Evolutionary conservation across 2,329 filamentous ascomycete species (phyloP).

Genomic region (Penicillium psychrosexuale): DNA sequence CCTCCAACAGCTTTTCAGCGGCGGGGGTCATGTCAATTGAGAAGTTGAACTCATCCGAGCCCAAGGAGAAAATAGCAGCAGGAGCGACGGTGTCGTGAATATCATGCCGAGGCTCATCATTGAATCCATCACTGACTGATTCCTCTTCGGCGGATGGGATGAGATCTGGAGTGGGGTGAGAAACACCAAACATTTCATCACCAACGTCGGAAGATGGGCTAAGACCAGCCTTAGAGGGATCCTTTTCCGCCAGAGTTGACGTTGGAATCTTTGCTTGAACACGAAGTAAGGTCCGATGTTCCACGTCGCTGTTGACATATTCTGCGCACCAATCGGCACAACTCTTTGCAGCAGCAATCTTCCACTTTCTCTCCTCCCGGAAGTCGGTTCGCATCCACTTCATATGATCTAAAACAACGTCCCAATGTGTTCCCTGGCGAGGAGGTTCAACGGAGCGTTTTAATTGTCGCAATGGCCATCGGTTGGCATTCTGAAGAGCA

Average conservation of each 20-base stretch:
- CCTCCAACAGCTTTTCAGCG: slow-evolving; percentile 71
- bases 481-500: slow-evolving; percentile 81
- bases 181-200: slow-evolving; percentile 31
- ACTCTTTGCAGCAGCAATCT: slow-evolving; percentile 73
- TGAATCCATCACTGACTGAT: slow-evolving; percentile 48
- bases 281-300: slow-evolving; percentile 66
- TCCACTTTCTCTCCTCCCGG: slow-evolving; percentile 91
- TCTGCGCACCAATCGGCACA: slow-evolving; percentile 80
- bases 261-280: slow-evolving; percentile 50
- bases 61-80: slow-evolving; percentile 77
- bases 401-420: slow-evolving; percentile 83
- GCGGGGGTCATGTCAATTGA: slow-evolving; percentile 69
- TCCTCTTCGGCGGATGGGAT: slow-evolving; percentile 63
- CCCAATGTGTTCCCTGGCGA: slow-evolving; percentile 74
- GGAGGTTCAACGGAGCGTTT: slow-evolving; percentile 79
- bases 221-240: slow-evolving; percentile 27
- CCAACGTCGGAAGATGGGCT: slow-evolving; percentile 33
- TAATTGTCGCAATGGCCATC: slow-evolving; percentile 88
- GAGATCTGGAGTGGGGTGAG: slow-evolving; percentile 64
- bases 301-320: slow-evolving; percentile 65
- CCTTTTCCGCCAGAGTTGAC: slow-evolving; percentile 24
- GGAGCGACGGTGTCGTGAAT: slow-evolving; percentile 54
- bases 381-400: slow-evolving; percentile 99
- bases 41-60: slow-evolving; percentile 77
- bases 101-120: slow-evolving; percentile 46